Percentiles rank a stretch among this genome's conserved stretches.
Conservation (phyloP, 139 green algal species). For the Gonium pectorale region DNA sequence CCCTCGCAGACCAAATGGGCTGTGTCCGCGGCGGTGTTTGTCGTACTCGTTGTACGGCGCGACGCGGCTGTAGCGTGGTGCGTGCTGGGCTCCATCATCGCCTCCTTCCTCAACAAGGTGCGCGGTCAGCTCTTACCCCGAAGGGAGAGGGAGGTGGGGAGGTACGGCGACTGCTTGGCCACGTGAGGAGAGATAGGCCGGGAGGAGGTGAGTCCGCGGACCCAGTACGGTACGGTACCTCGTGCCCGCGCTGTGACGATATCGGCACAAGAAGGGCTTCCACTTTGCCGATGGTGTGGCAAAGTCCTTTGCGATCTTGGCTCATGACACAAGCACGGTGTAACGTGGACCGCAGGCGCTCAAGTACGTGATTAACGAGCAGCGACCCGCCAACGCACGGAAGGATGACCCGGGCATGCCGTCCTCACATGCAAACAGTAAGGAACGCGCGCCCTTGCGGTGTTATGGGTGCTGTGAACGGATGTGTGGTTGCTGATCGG, state of each 20-base stretch:
- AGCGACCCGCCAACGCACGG: conserved; percentile 65
- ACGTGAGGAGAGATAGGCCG: too few species aligned
- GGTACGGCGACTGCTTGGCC: too few species aligned
- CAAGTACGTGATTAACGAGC: conserved; percentile 80
- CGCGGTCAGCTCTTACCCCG: too few species aligned
- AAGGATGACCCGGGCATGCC: conserved; percentile 76
- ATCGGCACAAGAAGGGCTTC: too few species aligned
- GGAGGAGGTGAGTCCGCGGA: too few species aligned
- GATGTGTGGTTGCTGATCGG: not conserved
- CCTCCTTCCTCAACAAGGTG: conserved; percentile 73
- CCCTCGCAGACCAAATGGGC: conserved; percentile 80
- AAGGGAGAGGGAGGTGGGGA: too few species aligned
- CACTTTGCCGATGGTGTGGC: too few species aligned
- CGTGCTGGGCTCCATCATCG: conserved; percentile 70
- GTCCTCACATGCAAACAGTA: conserved; percentile 69
- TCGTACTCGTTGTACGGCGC: conserved; percentile 58
- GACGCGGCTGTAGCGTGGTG: conserved; percentile 72
- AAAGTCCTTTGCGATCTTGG: too few species aligned
- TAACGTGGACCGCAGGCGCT: conserved; percentile 67
- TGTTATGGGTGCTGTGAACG: not conserved
- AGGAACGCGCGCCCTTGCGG: not conserved
- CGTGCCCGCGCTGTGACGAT: too few species aligned
- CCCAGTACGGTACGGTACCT: too few species aligned
- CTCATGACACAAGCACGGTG: too few species aligned
- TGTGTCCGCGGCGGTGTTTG: conserved; percentile 65